Conservation (phyloP, 192 early-diverging fungal species). For the Entomortierella beljakovae region DNA sequence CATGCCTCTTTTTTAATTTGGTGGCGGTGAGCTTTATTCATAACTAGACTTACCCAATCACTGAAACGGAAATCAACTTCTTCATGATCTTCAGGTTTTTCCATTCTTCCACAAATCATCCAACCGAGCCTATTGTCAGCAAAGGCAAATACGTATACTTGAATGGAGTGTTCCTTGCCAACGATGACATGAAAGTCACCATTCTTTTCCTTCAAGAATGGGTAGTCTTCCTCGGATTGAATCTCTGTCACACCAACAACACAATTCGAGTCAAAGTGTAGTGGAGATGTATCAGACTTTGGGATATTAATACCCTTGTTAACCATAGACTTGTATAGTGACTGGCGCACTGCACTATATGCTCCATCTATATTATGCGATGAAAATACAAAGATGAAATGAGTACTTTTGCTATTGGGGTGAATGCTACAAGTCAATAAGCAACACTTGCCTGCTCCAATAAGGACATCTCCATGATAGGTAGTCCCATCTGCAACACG, state of each 20-base stretch:
- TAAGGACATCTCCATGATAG: neutral
- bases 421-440: no score
- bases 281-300: conserved; percentile 4
- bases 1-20: no score
- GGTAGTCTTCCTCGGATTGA: conserved; percentile 11
- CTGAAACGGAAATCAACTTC: conserved; percentile 25
- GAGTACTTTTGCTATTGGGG: no score
- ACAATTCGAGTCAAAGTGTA: conserved; percentile 30
- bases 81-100: conserved; percentile 19
- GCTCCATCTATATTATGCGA: conserved; percentile 11
- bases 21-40: neutral
- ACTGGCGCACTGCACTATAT: conserved; percentile 17
- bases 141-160: conserved; percentile 35
- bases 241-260: conserved; percentile 17
- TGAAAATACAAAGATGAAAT: neutral
- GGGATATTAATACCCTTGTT: conserved; percentile 7
- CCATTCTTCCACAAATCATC: conserved; percentile 22
- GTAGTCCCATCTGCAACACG: conserved; percentile 1
- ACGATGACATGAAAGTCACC: conserved; percentile 27
- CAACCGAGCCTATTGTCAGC: conserved; percentile 23
- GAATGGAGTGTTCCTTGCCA: conserved; percentile 26
- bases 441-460: neutral
- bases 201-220: conserved; percentile 10
- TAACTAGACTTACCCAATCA: conserved; percentile 21
- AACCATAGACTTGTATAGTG: conserved; percentile 17